Evolutionary conservation across 768 basidiomycete genomes (phyloP), one percentile per base, ranked within the genome.

Genomic region (Clavaria fumosa): DNA sequence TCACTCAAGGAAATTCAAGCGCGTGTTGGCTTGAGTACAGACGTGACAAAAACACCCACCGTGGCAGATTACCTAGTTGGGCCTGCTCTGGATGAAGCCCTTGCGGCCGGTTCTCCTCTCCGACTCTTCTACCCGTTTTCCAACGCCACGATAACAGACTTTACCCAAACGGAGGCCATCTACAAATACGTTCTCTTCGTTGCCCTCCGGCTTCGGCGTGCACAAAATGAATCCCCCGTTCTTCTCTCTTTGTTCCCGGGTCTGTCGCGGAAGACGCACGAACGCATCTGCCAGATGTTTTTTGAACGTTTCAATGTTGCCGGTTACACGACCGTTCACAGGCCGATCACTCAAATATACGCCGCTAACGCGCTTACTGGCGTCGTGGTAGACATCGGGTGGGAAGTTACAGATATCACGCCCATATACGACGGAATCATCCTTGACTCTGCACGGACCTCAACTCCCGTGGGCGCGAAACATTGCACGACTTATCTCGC

Each of bases 231-330:
- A 52, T 89, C 83, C 12, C 84, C 86, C 2, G 72, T 86, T 38
- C 66, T 90, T 22, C 66, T 91, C 40, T 75, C 78, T 26, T 63
- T 91, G 38, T 59, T 67, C 4, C 57, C 77, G 0, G 70, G 73
- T 21, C 68, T 84, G 15, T 69, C 82, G 18, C 69, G 80, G 37
- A 59, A 62, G 24, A 66, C 72, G 6, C 70, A 79, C 53, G 83
- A 90, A 52, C 67, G 67, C 31, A 68, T 80, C 47, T 80, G 78
- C 47, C 85, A 81, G 50, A 66, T 84, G 26, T 85, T 91, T 58
- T 95, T 95, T 48, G 89, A 93, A 52, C 78, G 83, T 18, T 84
- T 91, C 69, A 89, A 90, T 51, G 78, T 81, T 19, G 78, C 90
- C 6, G 83, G 76, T 11, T 72, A 91, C 45, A 69, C 71, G 38